phyloP scores from a whole-genome alignment of 345 rosid genomes.

The Murraya koenigii region DNA sequence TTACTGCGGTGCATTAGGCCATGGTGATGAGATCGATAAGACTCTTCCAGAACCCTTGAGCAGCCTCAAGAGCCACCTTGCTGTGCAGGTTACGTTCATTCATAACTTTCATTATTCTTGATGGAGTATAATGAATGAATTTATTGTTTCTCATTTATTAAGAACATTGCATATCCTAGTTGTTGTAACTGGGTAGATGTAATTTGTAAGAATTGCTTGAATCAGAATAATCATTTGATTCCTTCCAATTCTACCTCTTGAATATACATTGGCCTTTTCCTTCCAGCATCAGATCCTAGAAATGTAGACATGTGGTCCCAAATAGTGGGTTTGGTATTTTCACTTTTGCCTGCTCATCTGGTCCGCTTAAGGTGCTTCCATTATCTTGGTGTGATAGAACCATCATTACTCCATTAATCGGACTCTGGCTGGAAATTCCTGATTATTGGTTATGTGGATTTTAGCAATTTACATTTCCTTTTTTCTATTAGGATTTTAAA shows the following conservation, averaged over 20 bases:
- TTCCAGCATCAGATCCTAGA: background rate
- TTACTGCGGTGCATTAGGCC: slow-evolving; percentile 96
- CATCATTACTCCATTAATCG: background rate
- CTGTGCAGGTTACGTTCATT: slow-evolving; percentile 62
- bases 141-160: slow-evolving; percentile 5
- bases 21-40: slow-evolving; percentile 94
- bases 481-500: background rate
- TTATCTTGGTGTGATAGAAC: background rate
- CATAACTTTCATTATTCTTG: slow-evolving; percentile 4
- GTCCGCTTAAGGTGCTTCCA: background rate
- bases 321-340: background rate
- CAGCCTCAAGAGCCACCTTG: slow-evolving; percentile 60
- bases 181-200: background rate
- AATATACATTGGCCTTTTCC: background rate
- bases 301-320: background rate
- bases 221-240: background rate
- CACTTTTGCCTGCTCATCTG: background rate
- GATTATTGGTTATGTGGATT: background rate
- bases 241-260: background rate
- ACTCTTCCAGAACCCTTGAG: slow-evolving; percentile 64
- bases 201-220: background rate
- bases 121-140: background rate
- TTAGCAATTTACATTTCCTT: background rate
- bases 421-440: background rate
- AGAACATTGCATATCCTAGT: slow-evolving; percentile 1